A percentile compares a stretch with the other conserved stretches of the same genome.
Evolutionary conservation across 2,329 filamentous ascomycete genomes (phyloP).

Genomic region (Cladosporium sp.): DNA sequence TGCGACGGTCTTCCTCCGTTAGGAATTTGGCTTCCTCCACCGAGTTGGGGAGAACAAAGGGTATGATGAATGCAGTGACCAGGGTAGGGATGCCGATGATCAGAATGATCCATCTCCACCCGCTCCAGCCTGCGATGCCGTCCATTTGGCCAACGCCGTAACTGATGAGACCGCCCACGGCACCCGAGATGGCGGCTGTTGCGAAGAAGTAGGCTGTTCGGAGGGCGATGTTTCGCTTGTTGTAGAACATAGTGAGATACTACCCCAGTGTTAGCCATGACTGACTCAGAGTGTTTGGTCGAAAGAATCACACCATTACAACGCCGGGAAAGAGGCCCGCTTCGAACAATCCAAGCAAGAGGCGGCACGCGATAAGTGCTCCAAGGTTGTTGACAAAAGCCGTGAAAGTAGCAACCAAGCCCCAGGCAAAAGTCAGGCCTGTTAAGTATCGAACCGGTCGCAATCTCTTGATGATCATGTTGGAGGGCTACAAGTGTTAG

Average conservation of each 20-base stretch:
- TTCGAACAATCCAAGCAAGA: constrained; percentile 24
- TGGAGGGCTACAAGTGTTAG: constrained; percentile 5
- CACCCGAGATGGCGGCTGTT: constrained; percentile 44
- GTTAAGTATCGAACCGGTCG: constrained; percentile 13
- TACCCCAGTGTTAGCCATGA: constrained; percentile 51
- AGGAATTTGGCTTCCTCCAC: constrained; percentile 63
- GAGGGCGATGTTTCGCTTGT: constrained; percentile 37
- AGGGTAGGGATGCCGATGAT: neutral
- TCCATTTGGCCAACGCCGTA: constrained; percentile 65
- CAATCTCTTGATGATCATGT: constrained; percentile 16
- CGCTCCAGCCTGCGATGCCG: constrained; percentile 56
- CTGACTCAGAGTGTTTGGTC: neutral
- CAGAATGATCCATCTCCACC: constrained; percentile 69
- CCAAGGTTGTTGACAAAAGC: constrained; percentile 43
- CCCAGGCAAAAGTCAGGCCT: constrained; percentile 14
- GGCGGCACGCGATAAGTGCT: constrained; percentile 38
- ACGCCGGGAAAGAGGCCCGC: constrained; percentile 15
- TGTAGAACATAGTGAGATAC: constrained; percentile 47
- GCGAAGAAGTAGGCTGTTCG: constrained; percentile 44
- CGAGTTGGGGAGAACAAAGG: constrained; percentile 54
- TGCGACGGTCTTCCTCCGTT: constrained; percentile 52
- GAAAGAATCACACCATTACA: neutral
- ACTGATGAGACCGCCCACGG: constrained; percentile 35
- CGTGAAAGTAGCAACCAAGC: constrained; percentile 44
- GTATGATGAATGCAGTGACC: neutral